Conservation (phyloP, 2,329 filamentous ascomycete genomes). For the Hypoxylon sp. region DNA sequence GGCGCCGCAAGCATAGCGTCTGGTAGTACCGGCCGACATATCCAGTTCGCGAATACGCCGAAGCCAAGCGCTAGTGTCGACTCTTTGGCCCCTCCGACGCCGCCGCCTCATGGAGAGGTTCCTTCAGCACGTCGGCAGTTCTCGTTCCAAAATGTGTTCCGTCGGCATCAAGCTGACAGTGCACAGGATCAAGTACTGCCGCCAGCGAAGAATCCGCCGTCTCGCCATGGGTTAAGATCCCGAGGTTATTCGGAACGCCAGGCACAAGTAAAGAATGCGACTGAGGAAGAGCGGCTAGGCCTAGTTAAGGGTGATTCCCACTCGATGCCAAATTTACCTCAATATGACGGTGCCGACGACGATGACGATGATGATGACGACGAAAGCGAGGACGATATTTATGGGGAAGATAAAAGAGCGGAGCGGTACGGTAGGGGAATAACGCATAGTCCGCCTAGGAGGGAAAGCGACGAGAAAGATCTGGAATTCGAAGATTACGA, state of each 20-base stretch:
- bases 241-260: slow-evolving; percentile 59
- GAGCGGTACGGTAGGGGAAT: slow-evolving; percentile 59
- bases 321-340: slow-evolving; percentile 54
- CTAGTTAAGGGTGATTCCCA: slow-evolving; percentile 80
- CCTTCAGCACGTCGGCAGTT: slow-evolving; percentile 80
- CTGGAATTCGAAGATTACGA: slow-evolving; percentile 47
- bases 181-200: slow-evolving; percentile 50
- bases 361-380: slow-evolving; percentile 52
- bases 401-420: slow-evolving; percentile 51
- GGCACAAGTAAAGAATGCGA: slow-evolving; percentile 64
- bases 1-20: slow-evolving; percentile 63
- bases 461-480: slow-evolving; percentile 51
- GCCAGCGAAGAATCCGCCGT: slow-evolving; percentile 51
- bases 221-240: slow-evolving; percentile 53
- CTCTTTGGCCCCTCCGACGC: slow-evolving; percentile 68
- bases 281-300: slow-evolving; percentile 86
- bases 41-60: slow-evolving; percentile 62
- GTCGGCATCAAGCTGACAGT: slow-evolving; percentile 61
- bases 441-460: slow-evolving; percentile 55
- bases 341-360: slow-evolving; percentile 55
- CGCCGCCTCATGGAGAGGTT: slow-evolving; percentile 66
- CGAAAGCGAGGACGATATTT: slow-evolving; percentile 48
- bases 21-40: slow-evolving; percentile 56
- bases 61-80: slow-evolving; percentile 58
- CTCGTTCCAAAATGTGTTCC: slow-evolving; percentile 90